phyloP scores from a whole-genome alignment of 2,329 filamentous ascomycete species.

The Lomentospora prolificans region DNA sequence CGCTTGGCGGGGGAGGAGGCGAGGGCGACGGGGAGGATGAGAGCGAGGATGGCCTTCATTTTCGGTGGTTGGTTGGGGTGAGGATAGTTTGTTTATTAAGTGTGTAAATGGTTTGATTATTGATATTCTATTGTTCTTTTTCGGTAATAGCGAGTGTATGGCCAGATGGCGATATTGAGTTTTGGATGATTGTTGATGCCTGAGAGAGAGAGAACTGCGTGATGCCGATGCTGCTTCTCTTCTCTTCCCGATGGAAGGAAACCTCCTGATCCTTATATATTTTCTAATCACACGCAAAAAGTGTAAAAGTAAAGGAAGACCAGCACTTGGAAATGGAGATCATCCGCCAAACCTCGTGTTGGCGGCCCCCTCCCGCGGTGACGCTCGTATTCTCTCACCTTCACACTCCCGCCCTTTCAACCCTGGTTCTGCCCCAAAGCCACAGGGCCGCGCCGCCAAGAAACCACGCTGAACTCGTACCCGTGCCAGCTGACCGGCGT shows the following conservation, averaged over 20 bases:
- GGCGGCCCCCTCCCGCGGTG: background rate
- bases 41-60: constrained; percentile 5
- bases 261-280: background rate
- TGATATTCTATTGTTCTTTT: no score
- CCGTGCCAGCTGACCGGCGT: no score
- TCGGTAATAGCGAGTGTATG: background rate
- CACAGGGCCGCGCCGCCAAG: no score
- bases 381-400: background rate
- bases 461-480: no score
- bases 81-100: background rate
- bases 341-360: background rate
- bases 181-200: background rate
- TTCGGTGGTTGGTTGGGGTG: background rate
- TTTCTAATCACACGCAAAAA: background rate
- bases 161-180: background rate
- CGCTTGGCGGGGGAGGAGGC: background rate
- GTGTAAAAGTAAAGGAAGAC: no score
- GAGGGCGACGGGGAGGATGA: constrained; percentile 3
- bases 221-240: background rate
- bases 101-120: background rate
- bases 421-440: no score
- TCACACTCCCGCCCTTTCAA: background rate
- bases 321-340: background rate
- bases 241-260: background rate
- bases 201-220: background rate